These are phyloP conservation scores for Ambispora gerdemannii DNA, from an alignment of 192 early-diverging fungal species.

Conservation along the genomic window DNA sequence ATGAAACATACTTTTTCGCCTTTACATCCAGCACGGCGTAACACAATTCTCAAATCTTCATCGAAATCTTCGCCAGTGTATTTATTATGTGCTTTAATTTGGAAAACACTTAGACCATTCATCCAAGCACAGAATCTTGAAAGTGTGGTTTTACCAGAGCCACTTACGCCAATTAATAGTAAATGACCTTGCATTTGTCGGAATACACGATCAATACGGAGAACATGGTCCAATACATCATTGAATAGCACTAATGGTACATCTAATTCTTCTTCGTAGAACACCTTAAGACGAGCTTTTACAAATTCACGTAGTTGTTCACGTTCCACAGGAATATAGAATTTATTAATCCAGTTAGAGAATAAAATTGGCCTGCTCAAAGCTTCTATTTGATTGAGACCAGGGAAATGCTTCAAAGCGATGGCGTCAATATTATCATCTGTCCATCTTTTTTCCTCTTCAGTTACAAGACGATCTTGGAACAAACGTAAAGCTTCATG, in stretches of 20 bases:
- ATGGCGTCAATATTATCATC: conserved; percentile 79
- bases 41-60: conserved; percentile 88
- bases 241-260: conserved; percentile 96
- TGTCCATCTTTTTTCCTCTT: conserved; percentile 89
- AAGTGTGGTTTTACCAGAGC: conserved; percentile 96
- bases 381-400: conserved; percentile 62
- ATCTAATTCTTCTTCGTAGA: conserved; percentile 99
- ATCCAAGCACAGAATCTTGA: conserved; percentile 99
- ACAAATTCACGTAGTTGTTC: conserved; percentile 90
- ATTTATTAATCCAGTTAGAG: conserved; percentile 95
- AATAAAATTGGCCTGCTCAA: conserved; percentile 90
- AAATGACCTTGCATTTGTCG: conserved; percentile 97
- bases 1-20: conserved; percentile 92
- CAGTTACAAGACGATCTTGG: conserved; percentile 94
- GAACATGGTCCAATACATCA: conserved; percentile 95
- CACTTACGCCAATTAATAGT: conserved; percentile 96
- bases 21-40: conserved; percentile 90
- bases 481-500: conserved; percentile 97
- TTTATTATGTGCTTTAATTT: conserved; percentile 97
- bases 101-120: conserved; percentile 95
- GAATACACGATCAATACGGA: conserved; percentile 98
- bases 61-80: conserved; percentile 97
- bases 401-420: conserved; percentile 87
- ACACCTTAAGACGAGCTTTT: conserved; percentile 90
- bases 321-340: conserved; percentile 86